Percentiles rank a stretch among this genome's conserved stretches.
Evolutionary conservation across 2,329 filamentous ascomycete species (phyloP).

Genomic region (Zymoseptoria tritici): DNA sequence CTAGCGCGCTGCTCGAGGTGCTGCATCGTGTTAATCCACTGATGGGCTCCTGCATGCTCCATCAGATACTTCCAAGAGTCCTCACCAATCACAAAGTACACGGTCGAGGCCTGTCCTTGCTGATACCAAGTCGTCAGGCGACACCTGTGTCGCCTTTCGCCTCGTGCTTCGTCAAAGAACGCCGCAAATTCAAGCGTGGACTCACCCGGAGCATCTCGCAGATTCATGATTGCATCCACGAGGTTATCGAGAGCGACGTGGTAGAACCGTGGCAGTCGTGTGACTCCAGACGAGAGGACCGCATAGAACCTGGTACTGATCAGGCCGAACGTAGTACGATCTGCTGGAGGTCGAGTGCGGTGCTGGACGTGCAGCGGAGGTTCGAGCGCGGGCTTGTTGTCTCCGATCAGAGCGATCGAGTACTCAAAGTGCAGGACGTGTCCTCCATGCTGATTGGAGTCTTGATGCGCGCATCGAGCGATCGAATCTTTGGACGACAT

Average conservation of each 20-base stretch:
- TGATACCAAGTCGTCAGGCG: not conserved
- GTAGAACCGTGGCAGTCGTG: not conserved
- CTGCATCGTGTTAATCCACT: not conserved
- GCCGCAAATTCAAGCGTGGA: not conserved
- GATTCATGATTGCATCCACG: not conserved
- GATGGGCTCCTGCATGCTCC: not conserved
- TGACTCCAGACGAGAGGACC: not conserved
- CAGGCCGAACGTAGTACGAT: not conserved
- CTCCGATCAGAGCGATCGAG: not conserved
- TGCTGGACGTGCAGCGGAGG: not conserved
- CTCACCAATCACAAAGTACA: not conserved
- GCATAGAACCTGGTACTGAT: not conserved
- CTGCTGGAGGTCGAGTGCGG: not conserved
- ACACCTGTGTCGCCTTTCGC: not conserved
- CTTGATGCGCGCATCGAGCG: not conserved
- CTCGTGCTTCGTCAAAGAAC: not conserved
- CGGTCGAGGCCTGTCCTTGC: not conserved
- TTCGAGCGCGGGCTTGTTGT: not conserved
- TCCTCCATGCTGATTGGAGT: not conserved
- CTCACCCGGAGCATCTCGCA: not conserved
- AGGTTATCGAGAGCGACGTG: not conserved
- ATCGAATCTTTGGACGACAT: not conserved
- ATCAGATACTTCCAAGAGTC: not conserved
- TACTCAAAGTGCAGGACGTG: not conserved
- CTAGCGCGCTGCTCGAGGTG: not conserved